A percentile compares a stretch with the other conserved stretches of the same genome.
Evolutionary conservation across 176 grass and related monocot species (phyloP).

Genomic region (Zizania latifolia): DNA sequence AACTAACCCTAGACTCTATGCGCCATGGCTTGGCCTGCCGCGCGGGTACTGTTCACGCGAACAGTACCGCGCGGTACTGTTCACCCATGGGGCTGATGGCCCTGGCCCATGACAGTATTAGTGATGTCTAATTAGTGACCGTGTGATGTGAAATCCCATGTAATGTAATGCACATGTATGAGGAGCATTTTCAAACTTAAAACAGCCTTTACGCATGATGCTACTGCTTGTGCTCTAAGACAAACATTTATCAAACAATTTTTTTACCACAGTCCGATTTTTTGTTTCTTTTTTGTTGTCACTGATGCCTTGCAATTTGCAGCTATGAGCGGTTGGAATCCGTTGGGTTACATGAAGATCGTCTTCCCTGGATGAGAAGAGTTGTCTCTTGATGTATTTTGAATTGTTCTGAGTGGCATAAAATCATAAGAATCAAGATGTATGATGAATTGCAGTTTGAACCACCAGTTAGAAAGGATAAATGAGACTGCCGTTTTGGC

Average conservation of each 20-base stretch:
- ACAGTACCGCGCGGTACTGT: too few relatives aligned
- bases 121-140: background rate
- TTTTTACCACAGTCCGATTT: background rate
- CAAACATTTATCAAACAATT: background rate
- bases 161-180: background rate
- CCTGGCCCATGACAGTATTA: too few relatives aligned
- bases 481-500: background rate
- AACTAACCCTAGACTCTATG: too few relatives aligned
- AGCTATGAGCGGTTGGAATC: slow-evolving; percentile 12
- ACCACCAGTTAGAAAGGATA: background rate
- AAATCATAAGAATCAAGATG: slow-evolving; percentile 12
- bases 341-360: background rate
- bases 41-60: too few relatives aligned
- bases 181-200: background rate
- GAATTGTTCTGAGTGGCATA: background rate
- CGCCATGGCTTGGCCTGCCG: too few relatives aligned
- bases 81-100: too few relatives aligned
- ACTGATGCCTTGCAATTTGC: slow-evolving; percentile 18
- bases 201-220: background rate
- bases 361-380: slow-evolving; percentile 30
- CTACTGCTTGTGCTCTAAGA: background rate
- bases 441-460: background rate
- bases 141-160: background rate
- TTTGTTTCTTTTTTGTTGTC: background rate
- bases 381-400: background rate